A percentile compares a stretch with the other conserved stretches of the same genome.
These are phyloP conservation scores for Hypoxylon lienhwacheense DNA, from an alignment of 495 filamentous ascomycete species.

Conservation along the genomic window DNA sequence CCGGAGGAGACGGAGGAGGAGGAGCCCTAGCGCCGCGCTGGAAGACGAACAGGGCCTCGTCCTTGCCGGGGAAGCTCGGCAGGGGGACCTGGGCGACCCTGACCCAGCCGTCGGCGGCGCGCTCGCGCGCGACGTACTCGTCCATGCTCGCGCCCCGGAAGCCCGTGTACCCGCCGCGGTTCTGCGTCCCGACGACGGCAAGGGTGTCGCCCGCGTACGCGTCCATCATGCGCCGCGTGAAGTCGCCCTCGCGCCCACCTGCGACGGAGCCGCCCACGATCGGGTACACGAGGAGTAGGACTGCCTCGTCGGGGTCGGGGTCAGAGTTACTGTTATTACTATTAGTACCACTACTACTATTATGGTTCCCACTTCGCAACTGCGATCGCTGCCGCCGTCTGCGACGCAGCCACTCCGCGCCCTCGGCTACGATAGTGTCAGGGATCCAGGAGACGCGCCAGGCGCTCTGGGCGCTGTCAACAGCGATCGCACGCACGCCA, in stretches of 20 bases:
- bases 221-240: constrained; percentile 55
- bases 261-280: constrained; percentile 51
- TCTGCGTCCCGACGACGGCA: constrained; percentile 65
- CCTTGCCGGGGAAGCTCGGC: constrained; percentile 59
- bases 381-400: too few species aligned
- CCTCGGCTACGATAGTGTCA: constrained; percentile 57
- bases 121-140: constrained; percentile 56
- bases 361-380: too few species aligned
- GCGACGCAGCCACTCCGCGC: constrained; percentile 47
- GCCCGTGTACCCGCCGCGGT: constrained; percentile 63
- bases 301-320: constrained; percentile 44
- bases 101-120: constrained; percentile 37
- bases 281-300: constrained; percentile 65
- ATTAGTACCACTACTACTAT: not conserved
- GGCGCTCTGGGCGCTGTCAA: constrained; percentile 58
- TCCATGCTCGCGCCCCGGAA: constrained; percentile 58
- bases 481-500: constrained; percentile 40
- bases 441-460: constrained; percentile 62
- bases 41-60: constrained; percentile 57
- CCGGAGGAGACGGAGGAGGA: not conserved
- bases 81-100: constrained; percentile 52
- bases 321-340: not conserved
- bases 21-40: constrained; percentile 40
- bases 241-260: constrained; percentile 43
- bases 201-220: constrained; percentile 60